Percentiles rank a stretch among this genome's conserved stretches.
Evolutionary conservation across 2,329 filamentous ascomycete genomes (phyloP).

Genomic region (Beauveria australis): DNA sequence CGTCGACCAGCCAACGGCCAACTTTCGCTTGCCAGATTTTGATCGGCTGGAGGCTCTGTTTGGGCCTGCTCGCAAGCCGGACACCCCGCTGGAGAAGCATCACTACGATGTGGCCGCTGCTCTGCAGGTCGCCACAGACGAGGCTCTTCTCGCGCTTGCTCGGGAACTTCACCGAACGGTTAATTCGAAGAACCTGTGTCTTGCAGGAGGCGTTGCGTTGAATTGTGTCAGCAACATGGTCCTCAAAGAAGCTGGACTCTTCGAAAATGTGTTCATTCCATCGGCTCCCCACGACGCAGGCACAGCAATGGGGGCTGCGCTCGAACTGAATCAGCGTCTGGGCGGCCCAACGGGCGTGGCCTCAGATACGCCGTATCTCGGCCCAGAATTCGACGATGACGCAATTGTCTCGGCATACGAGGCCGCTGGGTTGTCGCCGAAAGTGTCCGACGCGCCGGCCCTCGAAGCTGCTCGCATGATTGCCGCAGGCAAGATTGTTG

Average conservation of each 20-base stretch:
- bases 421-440: not conserved
- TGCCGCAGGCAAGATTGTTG: conserved; percentile 1
- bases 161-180: not conserved
- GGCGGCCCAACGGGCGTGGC: not conserved
- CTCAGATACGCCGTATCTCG: conserved; percentile 5
- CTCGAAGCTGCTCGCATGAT: conserved; percentile 3
- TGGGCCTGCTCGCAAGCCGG: not conserved
- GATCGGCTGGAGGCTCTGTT: not conserved
- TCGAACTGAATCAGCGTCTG: not conserved
- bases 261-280: not conserved
- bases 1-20: not conserved
- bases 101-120: conserved; percentile 2
- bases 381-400: not conserved
- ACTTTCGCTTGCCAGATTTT: conserved; percentile 4
- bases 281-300: conserved; percentile 1
- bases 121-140: conserved; percentile 5
- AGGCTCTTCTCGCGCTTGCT: not conserved
- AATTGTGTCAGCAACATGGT: conserved; percentile 6
- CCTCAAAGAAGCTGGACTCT: conserved; percentile 2
- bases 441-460: not conserved
- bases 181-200: not conserved
- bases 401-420: not conserved
- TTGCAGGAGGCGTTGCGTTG: conserved; percentile 2
- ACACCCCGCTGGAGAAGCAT: not conserved
- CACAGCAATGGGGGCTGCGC: conserved; percentile 1